Percentiles rank a stretch among this genome's conserved stretches.
These are phyloP conservation scores for Erodium maritimum DNA, from an alignment of 345 rosid species.

Conservation along the genomic window DNA sequence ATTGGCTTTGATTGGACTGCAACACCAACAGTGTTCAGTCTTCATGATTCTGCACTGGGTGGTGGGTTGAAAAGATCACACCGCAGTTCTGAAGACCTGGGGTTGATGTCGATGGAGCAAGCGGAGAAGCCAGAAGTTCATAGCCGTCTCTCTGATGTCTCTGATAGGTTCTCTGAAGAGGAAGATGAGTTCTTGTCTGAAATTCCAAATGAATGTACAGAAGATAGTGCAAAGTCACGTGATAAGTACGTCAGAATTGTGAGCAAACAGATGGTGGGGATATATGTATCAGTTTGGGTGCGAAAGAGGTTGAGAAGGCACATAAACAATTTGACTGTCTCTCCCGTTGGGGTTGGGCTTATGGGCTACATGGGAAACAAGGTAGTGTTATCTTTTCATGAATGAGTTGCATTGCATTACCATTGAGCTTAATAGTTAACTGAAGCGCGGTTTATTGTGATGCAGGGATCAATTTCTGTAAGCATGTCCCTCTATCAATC, in stretches of 20 bases:
- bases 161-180: conserved; percentile 39
- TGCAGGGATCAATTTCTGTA: conserved; percentile 94
- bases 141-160: conserved; percentile 21
- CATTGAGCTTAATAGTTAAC: conserved; percentile 5
- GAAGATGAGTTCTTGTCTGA: conserved; percentile 33
- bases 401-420: neutral
- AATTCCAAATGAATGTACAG: conserved; percentile 13
- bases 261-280: conserved; percentile 99
- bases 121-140: conserved; percentile 30
- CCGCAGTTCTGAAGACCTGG: conserved; percentile 53
- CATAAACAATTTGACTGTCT: conserved; percentile 81
- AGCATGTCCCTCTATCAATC: conserved; percentile 95
- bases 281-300: conserved; percentile 89
- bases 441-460: conserved; percentile 10
- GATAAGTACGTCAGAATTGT: conserved; percentile 66
- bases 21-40: conserved; percentile 22
- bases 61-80: conserved; percentile 51
- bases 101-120: conserved; percentile 30
- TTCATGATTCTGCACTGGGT: conserved; percentile 6
- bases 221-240: conserved; percentile 16
- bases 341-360: conserved; percentile 94
- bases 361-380: conserved; percentile 99
- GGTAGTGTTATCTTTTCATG: conserved; percentile 28
- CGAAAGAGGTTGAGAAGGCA: conserved; percentile 70
- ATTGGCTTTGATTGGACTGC: conserved; percentile 41